Evolutionary conservation across 2,329 filamentous ascomycete species (phyloP), one percentile per base, ranked within the genome.

Genomic region (Hypoxylon sp.): DNA sequence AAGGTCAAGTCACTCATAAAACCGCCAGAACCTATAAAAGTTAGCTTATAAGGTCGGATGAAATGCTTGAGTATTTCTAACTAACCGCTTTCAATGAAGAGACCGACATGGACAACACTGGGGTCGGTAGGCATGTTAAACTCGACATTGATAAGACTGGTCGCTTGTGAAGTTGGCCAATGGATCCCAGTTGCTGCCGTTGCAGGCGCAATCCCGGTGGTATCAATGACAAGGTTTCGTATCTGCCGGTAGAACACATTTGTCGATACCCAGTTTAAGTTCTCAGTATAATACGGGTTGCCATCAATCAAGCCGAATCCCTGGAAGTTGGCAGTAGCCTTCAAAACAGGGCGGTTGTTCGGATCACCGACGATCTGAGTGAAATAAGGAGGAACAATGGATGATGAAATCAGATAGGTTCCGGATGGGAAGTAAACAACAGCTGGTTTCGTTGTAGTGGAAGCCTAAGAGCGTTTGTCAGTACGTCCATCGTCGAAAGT

Each of bases 231-330:
- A 53, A 93, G 83, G 74, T 93, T 92, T 8, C 89, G 83, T 64
- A 92, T 84, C 71, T 89, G 87, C 48, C 89, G 83, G 74, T 84
- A 90, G 78, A 92, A 92, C 9, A 90, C 86, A 71, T 87, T 89
- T 37, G 85, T 88, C 3, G 85, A 79, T 29, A 79, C 77, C 74
- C 79, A 84, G 69, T 81, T 82, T 68, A 78, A 74, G 63, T 76
- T 70, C 59, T 78, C 76, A 5, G 75, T 74, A 55, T 74, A 84
- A 72, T 89, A 85, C 22, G 82, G 84, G 73, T 88, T 84, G 42
- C 83, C 86, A 74, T 90, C 86, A 58, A 91, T 86, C 63, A 91
- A 73, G 17, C 86, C 88, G 19, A 89, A 79, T 29, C 86, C 87
- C 1, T 77, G 75, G 74, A 91, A 90, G 66, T 81, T 81, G 3